Evolutionary conservation across 257 asterid genomes (phyloP).

Genomic region (Plantago ovata): DNA sequence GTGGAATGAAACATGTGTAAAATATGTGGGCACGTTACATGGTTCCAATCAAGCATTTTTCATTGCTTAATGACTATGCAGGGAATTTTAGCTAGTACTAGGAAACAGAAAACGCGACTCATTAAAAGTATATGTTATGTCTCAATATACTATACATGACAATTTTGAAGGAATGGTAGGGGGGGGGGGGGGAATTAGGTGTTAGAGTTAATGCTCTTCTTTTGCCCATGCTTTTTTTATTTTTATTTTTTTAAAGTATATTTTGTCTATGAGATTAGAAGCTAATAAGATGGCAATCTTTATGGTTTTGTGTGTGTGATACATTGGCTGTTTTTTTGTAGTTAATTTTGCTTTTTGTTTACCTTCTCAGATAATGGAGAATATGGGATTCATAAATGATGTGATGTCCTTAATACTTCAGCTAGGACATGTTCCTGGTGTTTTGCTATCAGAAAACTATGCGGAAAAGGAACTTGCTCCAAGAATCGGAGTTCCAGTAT

Average conservation of each 20-base stretch:
- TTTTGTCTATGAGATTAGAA: neutral
- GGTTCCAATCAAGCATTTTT: no score
- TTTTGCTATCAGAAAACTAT: constrained; percentile 43
- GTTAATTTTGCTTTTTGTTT: constrained; percentile 14
- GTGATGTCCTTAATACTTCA: constrained; percentile 55
- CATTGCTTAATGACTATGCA: neutral
- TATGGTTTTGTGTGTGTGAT: neutral
- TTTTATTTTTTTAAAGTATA: neutral
- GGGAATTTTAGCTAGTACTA: neutral
- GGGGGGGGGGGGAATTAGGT: no score
- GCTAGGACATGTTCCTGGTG: constrained; percentile 63
- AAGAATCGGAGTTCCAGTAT: constrained; percentile 36
- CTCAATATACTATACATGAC: no score
- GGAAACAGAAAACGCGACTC: neutral
- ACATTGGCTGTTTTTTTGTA: constrained; percentile 3
- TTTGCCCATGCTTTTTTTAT: neutral
- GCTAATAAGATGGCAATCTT: neutral
- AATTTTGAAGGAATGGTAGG: no score
- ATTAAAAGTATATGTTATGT: no score
- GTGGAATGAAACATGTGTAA: neutral
- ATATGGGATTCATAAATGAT: constrained; percentile 53
- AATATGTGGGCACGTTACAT: neutral
- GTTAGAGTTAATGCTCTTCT: no score
- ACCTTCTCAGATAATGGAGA: constrained; percentile 63
- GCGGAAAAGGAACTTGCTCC: constrained; percentile 36